Evolutionary conservation across 768 basidiomycete species (phyloP), one percentile per base, ranked within the genome.

Genomic region (Suillus subaureus): DNA sequence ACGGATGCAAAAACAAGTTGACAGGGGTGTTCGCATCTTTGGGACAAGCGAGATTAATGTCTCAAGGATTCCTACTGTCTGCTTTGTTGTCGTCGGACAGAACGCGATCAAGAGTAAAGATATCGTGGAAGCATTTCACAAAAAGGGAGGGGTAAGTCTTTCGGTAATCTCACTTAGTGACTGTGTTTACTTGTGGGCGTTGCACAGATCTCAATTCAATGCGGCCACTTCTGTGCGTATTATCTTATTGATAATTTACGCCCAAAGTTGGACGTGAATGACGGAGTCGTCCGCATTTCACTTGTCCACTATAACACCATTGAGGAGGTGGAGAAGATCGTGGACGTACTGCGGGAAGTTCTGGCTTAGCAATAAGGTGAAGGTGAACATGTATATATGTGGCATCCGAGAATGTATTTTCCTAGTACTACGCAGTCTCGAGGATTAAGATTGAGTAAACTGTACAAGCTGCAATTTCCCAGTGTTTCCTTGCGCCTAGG

Each of bases 271-370:
- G 85, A 90, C 68, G 71, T 81, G 0, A 80, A 82, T 0, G 90
- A 92, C 66, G 90, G 87, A 0, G 87, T 91, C 3, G 88, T 92
- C 26, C 84, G 92, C 4, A 86, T 93, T 62, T 92, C 90, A 2
- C 73, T 93, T 33, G 90, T 92, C 31, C 92, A 93, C 70, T 92
- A 93, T 70, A 92, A 93, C 70, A 93, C 92, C 0, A 78, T 89
- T 4, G 83, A 87, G 65, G 90, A 93, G 70, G 90, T 91, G 1
- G 75, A 86, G 62, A 78, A 67, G 70, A 87, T 93, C 67, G 82
- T 92, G 43, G 76, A 76, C 0, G 76, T 87, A 45, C 72, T 91
- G 63, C 82, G 84, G 66, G 85, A 86, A 66, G 77, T 85, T 26
- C 72, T 90, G 9, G 78, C 61, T 15, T 61, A 33, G 13, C 18